Conservation (phyloP, 2,329 filamentous ascomycete species). For the Diaporthe velutina region DNA sequence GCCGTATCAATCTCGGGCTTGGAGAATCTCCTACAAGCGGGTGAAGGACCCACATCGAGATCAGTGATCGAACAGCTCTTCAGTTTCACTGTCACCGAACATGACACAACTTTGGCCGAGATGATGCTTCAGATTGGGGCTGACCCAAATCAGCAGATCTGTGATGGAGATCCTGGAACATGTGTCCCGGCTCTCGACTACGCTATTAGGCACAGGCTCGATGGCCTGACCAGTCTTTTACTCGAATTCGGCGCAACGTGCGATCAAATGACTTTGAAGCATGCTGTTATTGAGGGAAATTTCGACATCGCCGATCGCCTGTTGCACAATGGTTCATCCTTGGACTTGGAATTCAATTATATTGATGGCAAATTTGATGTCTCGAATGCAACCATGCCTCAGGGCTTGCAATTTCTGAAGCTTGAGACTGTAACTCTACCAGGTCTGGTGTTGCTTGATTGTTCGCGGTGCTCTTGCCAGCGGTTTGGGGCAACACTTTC, state of each 20-base stretch:
- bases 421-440: not conserved
- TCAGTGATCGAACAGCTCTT: not conserved
- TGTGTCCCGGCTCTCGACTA: not conserved
- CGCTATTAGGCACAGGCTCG: accelerated
- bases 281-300: not conserved
- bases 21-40: not conserved
- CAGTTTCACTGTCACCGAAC: accelerated
- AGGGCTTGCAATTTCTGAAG: accelerated
- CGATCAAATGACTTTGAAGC: not conserved
- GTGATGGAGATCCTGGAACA: not conserved
- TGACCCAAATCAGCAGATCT: not conserved
- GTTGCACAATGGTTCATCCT: not conserved
- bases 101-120: not conserved
- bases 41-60: not conserved
- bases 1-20: not conserved
- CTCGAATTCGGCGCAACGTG: not conserved
- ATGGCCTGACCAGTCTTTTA: not conserved
- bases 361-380: too few relatives aligned
- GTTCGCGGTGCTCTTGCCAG: not conserved
- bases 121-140: not conserved
- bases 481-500: not conserved
- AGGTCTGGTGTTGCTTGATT: not conserved
- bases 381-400: too few relatives aligned
- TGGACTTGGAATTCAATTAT: not conserved
- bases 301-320: not conserved